Percentiles rank a stretch among this genome's conserved stretches.
These are phyloP conservation scores for Agroathelia rolfsii DNA, from an alignment of 1,284 basidiomycete species.

Conservation along the genomic window DNA sequence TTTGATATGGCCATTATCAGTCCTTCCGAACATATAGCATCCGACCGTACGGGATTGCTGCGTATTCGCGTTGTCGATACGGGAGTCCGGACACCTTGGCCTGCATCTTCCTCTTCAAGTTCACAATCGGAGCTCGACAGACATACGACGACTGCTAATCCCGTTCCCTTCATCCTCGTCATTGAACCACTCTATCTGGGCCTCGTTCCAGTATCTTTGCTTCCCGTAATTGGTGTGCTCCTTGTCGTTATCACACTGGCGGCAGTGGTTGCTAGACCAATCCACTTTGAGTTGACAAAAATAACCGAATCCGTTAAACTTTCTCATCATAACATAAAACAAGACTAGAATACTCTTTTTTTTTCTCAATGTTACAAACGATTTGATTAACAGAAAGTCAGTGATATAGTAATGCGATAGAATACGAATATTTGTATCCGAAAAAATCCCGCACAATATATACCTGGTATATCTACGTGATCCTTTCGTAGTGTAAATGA, in stretches of 20 bases:
- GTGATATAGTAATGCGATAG: no score
- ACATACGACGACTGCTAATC: slow-evolving; percentile 7
- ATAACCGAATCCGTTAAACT: no score
- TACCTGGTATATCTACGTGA: no score
- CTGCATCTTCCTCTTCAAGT: slow-evolving; percentile 7
- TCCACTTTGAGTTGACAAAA: no score
- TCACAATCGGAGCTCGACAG: slow-evolving; percentile 2
- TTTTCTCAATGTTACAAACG: no score
- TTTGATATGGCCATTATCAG: slow-evolving; percentile 27
- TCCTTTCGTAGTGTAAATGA: no score
- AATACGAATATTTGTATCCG: no score
- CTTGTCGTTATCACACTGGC: slow-evolving; percentile 23
- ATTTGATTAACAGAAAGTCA: no score
- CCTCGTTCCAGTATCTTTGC: slow-evolving; percentile 44
- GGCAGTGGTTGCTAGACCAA: slow-evolving; percentile 16
- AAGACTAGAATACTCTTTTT: no score
- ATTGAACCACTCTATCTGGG: slow-evolving; percentile 52
- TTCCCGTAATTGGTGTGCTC: slow-evolving; percentile 33
- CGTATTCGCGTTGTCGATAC: slow-evolving; percentile 42
- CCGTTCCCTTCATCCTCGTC: slow-evolving; percentile 38
- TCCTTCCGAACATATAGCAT: slow-evolving; percentile 7
- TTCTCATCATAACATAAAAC: no score
- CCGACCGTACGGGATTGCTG: slow-evolving; percentile 30
- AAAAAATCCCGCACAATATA: no score
- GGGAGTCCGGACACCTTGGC: slow-evolving; percentile 35